Conservation (phyloP, 768 basidiomycete genomes). For the Coprinellus micaceus region DNA sequence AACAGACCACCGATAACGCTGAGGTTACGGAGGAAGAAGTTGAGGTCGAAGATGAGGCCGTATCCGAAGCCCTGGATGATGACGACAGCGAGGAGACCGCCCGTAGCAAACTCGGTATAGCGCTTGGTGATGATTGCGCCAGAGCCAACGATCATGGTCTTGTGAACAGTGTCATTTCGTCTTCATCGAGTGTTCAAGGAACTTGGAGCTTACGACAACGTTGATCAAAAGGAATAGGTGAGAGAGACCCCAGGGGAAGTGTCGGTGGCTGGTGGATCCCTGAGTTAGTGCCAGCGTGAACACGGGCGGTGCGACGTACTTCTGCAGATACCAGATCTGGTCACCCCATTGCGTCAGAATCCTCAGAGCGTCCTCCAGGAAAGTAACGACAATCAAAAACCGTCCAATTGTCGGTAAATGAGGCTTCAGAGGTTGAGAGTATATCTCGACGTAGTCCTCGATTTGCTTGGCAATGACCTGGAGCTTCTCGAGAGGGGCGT, state of each 20-base stretch:
- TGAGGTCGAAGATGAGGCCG: constrained; percentile 98
- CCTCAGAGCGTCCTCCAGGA: constrained; percentile 92
- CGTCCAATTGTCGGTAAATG: constrained; percentile 92
- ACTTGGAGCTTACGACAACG: constrained; percentile 65
- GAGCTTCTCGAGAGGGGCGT: constrained; percentile 79
- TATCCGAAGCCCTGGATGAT: constrained; percentile 97
- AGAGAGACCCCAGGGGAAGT: constrained; percentile 94
- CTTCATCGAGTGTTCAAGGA: neutral
- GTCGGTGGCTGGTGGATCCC: constrained; percentile 66
- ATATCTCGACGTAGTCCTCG: constrained; percentile 91
- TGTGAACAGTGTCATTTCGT: neutral
- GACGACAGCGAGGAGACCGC: constrained; percentile 87
- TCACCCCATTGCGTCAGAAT: constrained; percentile 95
- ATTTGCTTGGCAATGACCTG: constrained; percentile 66
- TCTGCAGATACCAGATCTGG: constrained; percentile 97
- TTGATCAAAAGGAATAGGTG: constrained; percentile 91
- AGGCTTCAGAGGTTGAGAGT: constrained; percentile 90
- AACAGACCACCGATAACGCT: constrained; percentile 96
- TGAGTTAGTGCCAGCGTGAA: constrained; percentile 7
- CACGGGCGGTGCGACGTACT: constrained; percentile 48
- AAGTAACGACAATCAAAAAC: constrained; percentile 97
- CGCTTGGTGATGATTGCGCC: constrained; percentile 82
- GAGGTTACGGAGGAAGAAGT: constrained; percentile 99
- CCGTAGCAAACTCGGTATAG: constrained; percentile 85
- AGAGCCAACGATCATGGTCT: constrained; percentile 90